Evolutionary conservation across 2,329 filamentous ascomycete genomes (phyloP).

Genomic region (Trichoderma sp.): DNA sequence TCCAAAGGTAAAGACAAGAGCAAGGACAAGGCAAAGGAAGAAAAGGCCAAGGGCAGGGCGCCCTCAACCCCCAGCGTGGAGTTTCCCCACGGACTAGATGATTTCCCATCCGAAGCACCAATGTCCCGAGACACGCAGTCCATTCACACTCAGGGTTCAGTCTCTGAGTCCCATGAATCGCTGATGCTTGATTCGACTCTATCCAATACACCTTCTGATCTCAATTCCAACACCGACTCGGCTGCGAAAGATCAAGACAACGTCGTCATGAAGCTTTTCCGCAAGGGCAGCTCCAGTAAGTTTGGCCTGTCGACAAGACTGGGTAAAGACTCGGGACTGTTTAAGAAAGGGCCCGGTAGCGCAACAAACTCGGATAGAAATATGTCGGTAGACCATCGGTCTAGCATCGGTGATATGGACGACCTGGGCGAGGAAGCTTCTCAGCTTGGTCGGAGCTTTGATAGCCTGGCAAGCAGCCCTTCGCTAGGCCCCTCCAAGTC

Average conservation of each 20-base stretch:
- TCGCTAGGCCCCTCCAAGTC: slow-evolving; percentile 51
- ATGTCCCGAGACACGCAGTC: slow-evolving; percentile 56
- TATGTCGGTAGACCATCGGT: slow-evolving; percentile 50
- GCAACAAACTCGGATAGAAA: slow-evolving; percentile 57
- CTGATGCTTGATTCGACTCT: slow-evolving; percentile 52
- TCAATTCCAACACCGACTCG: slow-evolving; percentile 39
- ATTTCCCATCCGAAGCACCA: slow-evolving; percentile 52
- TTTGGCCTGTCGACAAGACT: slow-evolving; percentile 59
- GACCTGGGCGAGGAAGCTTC: slow-evolving; percentile 47
- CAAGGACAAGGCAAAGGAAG: slow-evolving; percentile 33
- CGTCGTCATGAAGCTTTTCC: slow-evolving; percentile 58
- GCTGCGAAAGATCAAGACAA: slow-evolving; percentile 52
- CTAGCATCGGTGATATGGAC: slow-evolving; percentile 56
- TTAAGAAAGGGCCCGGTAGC: slow-evolving; percentile 59
- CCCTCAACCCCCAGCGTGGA: slow-evolving; percentile 40
- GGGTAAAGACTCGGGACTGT: slow-evolving; percentile 52
- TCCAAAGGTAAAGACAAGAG: slow-evolving; percentile 33
- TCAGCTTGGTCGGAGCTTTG: slow-evolving; percentile 49
- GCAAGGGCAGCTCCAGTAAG: slow-evolving; percentile 64
- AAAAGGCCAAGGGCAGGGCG: slow-evolving; percentile 37
- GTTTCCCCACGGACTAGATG: slow-evolving; percentile 36
- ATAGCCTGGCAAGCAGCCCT: slow-evolving; percentile 56
- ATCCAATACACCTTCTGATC: slow-evolving; percentile 57
- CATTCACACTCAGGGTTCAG: slow-evolving; percentile 55
- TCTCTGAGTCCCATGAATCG: slow-evolving; percentile 60